Evolutionary conservation across 1,284 basidiomycete genomes (phyloP).

Genomic region (Austroboletus rostrupii): DNA sequence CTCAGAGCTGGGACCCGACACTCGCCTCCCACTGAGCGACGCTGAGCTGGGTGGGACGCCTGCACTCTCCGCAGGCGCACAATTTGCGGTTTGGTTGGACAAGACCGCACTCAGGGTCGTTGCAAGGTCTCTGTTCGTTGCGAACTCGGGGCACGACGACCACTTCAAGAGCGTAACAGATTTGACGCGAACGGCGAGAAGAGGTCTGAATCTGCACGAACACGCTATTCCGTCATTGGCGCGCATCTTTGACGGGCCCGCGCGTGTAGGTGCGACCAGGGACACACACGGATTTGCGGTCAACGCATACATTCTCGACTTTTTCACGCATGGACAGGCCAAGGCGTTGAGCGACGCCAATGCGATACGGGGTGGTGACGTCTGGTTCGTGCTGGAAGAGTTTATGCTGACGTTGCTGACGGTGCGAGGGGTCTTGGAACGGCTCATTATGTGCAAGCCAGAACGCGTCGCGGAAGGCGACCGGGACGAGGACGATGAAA

Average conservation of each 20-base stretch:
- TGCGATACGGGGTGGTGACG: constrained; percentile 52
- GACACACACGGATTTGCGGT: constrained; percentile 29
- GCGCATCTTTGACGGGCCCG: constrained; percentile 30
- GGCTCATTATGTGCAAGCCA: constrained; percentile 38
- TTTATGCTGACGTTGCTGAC: constrained; percentile 50
- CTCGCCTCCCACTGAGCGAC: constrained; percentile 46
- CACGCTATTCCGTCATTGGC: constrained; percentile 57
- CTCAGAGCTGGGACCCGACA: constrained; percentile 38
- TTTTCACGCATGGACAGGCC: constrained; percentile 61
- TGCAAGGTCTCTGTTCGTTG: constrained; percentile 55
- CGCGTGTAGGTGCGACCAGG: not conserved
- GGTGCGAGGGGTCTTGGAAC: constrained; percentile 42
- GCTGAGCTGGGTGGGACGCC: constrained; percentile 18
- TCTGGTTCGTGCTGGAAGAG: constrained; percentile 61
- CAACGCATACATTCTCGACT: constrained; percentile 66
- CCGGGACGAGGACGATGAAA: constrained; percentile 12
- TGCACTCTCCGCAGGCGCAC: not conserved
- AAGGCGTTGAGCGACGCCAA: constrained; percentile 48
- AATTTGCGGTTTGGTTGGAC: constrained; percentile 34
- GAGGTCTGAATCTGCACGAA: constrained; percentile 51
- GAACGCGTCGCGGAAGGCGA: constrained; percentile 15
- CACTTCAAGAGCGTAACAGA: constrained; percentile 47
- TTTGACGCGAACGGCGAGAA: constrained; percentile 47
- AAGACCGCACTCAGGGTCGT: constrained; percentile 35
- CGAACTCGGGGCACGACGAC: constrained; percentile 61